Percentiles rank a stretch among this genome's conserved stretches.
These are phyloP conservation scores for Erythrobasidium hasegawianum DNA, from an alignment of 1,284 basidiomycete genomes.

Conservation along the genomic window DNA sequence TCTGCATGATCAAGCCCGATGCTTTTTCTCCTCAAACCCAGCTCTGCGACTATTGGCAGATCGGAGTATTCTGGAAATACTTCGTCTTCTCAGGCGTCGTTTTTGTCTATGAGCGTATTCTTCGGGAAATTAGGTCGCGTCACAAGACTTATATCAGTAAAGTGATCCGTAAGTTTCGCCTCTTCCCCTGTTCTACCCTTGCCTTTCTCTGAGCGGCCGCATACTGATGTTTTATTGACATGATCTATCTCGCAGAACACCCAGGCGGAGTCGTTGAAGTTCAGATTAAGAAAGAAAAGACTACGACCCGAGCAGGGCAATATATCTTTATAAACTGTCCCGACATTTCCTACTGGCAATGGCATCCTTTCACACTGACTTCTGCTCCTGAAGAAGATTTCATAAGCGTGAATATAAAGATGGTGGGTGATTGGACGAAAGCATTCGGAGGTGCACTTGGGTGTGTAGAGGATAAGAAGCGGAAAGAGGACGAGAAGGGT, in stretches of 20 bases:
- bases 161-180: conserved; percentile 60
- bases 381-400: conserved; percentile 81
- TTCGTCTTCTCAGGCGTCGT: conserved; percentile 81
- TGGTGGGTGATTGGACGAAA: conserved; percentile 79
- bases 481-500: conserved; percentile 45
- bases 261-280: conserved; percentile 84
- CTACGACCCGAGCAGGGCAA: conserved; percentile 50
- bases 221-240: too few species aligned
- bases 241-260: conserved; percentile 63
- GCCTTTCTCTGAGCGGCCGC: too few species aligned
- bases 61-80: conserved; percentile 84
- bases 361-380: conserved; percentile 92
- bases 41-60: conserved; percentile 73
- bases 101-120: conserved; percentile 76
- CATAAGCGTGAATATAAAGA: conserved; percentile 80
- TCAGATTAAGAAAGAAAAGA: conserved; percentile 90
- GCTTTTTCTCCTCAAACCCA: conserved; percentile 56
- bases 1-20: conserved; percentile 70
- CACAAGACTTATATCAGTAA: conserved; percentile 85
- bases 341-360: conserved; percentile 85
- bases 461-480: conserved; percentile 61
- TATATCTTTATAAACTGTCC: conserved; percentile 80
- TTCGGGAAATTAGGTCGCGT: conserved; percentile 79
- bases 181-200: too few species aligned
- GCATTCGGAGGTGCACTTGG: conserved; percentile 71